Percentiles rank a stretch among this genome's conserved stretches.
phyloP scores from a whole-genome alignment of 148 eudicot genomes.

The Bassia scoparia region DNA sequence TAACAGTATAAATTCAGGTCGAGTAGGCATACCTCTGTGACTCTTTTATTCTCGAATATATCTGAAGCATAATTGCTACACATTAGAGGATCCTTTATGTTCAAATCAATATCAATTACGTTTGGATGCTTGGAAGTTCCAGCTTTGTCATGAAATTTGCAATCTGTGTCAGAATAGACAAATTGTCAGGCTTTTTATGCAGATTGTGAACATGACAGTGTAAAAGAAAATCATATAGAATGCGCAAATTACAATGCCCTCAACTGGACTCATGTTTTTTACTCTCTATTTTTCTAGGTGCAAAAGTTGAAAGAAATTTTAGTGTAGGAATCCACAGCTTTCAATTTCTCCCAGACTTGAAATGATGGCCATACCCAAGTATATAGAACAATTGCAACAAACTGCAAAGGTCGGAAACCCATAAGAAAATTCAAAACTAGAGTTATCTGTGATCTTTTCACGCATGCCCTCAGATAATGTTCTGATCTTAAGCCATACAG shows the following conservation, averaged over 20 bases:
- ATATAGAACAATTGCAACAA: background rate
- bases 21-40: slow-evolving; percentile 53
- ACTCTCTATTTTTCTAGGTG: background rate
- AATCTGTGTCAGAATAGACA: slow-evolving; percentile 38
- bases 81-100: slow-evolving; percentile 71
- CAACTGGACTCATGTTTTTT: background rate
- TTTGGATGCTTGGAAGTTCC: slow-evolving; percentile 35
- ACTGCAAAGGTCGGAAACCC: background rate
- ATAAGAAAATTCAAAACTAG: background rate
- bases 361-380: background rate
- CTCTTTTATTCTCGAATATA: slow-evolving; percentile 47
- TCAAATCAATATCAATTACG: slow-evolving; percentile 63
- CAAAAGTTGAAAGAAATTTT: background rate
- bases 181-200: background rate
- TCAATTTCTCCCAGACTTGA: background rate
- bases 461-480: background rate
- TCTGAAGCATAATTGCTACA: slow-evolving; percentile 73
- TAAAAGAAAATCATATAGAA: background rate
- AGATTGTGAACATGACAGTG: background rate
- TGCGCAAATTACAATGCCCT: background rate
- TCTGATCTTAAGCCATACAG: background rate
- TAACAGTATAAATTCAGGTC: background rate
- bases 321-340: background rate
- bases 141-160: slow-evolving; percentile 25
- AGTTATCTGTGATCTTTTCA: background rate